phyloP scores from a whole-genome alignment of 768 basidiomycete genomes.

The Pleurotus pulmonarius region DNA sequence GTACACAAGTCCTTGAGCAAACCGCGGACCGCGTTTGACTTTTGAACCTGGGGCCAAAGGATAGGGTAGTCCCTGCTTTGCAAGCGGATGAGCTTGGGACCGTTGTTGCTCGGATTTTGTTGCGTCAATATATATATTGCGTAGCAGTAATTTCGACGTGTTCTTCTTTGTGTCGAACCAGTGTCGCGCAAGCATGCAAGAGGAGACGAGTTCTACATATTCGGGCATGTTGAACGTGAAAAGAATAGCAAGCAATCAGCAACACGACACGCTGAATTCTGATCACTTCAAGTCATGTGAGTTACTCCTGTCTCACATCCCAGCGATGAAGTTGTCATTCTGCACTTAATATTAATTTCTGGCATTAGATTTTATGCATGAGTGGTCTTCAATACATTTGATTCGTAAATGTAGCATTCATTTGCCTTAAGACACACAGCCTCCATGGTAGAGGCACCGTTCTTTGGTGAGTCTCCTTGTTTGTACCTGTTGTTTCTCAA shows the following conservation, averaged over 20 bases:
- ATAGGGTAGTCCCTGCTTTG: background rate
- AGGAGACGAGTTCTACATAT: background rate
- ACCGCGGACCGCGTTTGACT: background rate
- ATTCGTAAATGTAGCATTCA: background rate
- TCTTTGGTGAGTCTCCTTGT: background rate
- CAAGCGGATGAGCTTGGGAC: background rate
- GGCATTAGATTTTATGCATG: background rate
- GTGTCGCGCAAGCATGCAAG: background rate
- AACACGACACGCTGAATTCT: background rate
- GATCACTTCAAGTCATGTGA: background rate
- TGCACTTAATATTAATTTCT: background rate
- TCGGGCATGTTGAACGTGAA: background rate
- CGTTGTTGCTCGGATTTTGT: background rate
- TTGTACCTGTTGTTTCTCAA: background rate
- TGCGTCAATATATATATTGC: background rate
- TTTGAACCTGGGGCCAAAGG: background rate
- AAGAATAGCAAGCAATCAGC: background rate
- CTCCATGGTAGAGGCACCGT: background rate
- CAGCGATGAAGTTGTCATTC: background rate
- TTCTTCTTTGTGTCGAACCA: background rate
- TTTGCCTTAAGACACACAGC: background rate
- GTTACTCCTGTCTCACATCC: background rate
- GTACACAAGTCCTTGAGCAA: background rate
- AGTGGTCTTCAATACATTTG: background rate
- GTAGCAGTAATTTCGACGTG: background rate